These are phyloP conservation scores for Malus asiatica DNA, from an alignment of 306 rosid species.

Conservation along the genomic window DNA sequence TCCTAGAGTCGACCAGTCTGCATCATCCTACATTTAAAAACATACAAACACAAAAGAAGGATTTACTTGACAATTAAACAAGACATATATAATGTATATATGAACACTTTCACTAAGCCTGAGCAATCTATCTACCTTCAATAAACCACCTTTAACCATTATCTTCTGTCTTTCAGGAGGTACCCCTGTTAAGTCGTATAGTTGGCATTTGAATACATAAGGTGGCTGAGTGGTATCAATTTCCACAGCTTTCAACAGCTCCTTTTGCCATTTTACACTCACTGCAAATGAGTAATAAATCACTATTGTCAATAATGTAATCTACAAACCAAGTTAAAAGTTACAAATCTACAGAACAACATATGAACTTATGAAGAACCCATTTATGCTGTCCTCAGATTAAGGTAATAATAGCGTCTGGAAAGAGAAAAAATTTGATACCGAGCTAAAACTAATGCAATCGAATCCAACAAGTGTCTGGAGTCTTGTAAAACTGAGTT, in stretches of 20 bases:
- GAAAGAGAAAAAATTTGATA: not conserved
- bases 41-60: not conserved
- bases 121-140: slow-evolving; percentile 54
- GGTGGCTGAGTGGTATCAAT: slow-evolving; percentile 85
- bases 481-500: not conserved
- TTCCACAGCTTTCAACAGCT: slow-evolving; percentile 69
- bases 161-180: slow-evolving; percentile 97
- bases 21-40: slow-evolving; percentile 69
- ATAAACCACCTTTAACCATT: slow-evolving; percentile 96
- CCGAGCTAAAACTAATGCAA: not conserved
- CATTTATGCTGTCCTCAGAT: not conserved
- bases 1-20: slow-evolving; percentile 78
- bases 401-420: not conserved
- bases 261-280: slow-evolving; percentile 92
- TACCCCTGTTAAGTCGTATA: slow-evolving; percentile 87
- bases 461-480: too few species aligned
- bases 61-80: not conserved
- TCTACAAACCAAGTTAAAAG: not conserved
- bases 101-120: not conserved
- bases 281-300: slow-evolving; percentile 34
- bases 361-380: not conserved
- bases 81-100: not conserved
- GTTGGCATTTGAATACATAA: slow-evolving; percentile 85
- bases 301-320: slow-evolving; percentile 5
- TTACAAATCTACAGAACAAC: not conserved